A percentile compares a stretch with the other conserved stretches of the same genome.
phyloP scores from a whole-genome alignment of 2,329 filamentous ascomycete species.

The Apiospora koreana region DNA sequence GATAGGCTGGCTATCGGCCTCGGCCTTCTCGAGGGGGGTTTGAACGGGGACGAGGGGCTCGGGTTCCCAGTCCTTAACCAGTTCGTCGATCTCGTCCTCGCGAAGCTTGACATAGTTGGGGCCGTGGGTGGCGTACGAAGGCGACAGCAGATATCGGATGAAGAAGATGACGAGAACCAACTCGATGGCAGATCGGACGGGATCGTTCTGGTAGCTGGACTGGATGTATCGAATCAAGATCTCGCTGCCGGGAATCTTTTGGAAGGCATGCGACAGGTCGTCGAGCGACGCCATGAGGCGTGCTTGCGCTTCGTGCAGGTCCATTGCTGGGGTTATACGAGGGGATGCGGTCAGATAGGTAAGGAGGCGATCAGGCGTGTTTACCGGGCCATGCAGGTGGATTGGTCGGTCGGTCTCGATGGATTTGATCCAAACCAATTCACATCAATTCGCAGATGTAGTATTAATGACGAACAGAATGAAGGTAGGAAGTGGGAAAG shows the following conservation, averaged over 20 bases:
- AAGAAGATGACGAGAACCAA: slow-evolving; percentile 94
- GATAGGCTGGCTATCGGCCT: slow-evolving; percentile 82
- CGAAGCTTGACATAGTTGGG: slow-evolving; percentile 86
- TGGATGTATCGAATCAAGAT: slow-evolving; percentile 94
- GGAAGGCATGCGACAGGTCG: slow-evolving; percentile 67
- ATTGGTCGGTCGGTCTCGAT: neutral
- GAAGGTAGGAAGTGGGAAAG: neutral
- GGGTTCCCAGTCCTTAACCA: slow-evolving; percentile 95
- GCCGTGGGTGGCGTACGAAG: slow-evolving; percentile 89
- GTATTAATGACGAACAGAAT: neutral
- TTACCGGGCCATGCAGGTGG: neutral
- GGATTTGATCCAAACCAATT: neutral
- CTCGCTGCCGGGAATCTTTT: slow-evolving; percentile 89
- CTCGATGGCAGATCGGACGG: slow-evolving; percentile 89
- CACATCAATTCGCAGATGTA: neutral
- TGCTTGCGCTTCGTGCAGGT: slow-evolving; percentile 61
- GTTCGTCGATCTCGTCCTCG: slow-evolving; percentile 95
- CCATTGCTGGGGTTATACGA: slow-evolving; percentile 46
- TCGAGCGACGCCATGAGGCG: slow-evolving; percentile 54
- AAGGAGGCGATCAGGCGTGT: neutral
- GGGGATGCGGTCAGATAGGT: neutral
- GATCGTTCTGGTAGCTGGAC: slow-evolving; percentile 97
- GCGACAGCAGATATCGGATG: slow-evolving; percentile 86
- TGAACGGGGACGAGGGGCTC: slow-evolving; percentile 82
- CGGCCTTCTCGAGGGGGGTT: slow-evolving; percentile 74